Percentiles rank a stretch among this genome's conserved stretches.
Conservation (phyloP, 208 protist genomes). For the Crithidia thermophila region DNA sequence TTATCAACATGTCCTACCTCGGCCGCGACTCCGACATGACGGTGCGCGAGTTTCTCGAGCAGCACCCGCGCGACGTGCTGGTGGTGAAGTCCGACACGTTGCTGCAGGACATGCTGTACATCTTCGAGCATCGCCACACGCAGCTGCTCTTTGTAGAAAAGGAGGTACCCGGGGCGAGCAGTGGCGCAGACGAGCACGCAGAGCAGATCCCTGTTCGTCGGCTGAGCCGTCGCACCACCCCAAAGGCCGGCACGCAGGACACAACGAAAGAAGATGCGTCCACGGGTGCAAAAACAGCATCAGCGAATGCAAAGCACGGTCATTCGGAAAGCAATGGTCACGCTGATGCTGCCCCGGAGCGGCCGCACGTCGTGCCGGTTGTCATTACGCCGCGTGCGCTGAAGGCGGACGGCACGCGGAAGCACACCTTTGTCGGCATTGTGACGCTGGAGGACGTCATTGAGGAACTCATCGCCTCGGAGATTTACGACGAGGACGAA, state of each 20-base stretch:
- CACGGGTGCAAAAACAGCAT: too few relatives aligned
- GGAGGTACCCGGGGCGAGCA: not conserved
- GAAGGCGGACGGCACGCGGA: constrained; percentile 11
- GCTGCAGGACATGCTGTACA: constrained; percentile 56
- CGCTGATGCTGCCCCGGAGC: not conserved
- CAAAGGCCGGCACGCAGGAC: too few relatives aligned
- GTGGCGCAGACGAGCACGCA: not conserved
- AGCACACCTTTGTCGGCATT: constrained; percentile 41
- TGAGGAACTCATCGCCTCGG: constrained; percentile 63
- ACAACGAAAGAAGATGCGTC: too few relatives aligned
- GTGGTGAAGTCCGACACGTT: constrained; percentile 43
- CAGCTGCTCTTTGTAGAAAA: constrained; percentile 72
- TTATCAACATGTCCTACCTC: constrained; percentile 51
- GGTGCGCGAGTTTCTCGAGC: constrained; percentile 54
- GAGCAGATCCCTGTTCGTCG: too few relatives aligned
- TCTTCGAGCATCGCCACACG: constrained; percentile 56
- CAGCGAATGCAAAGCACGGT: too few relatives aligned
- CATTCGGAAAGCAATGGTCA: not conserved
- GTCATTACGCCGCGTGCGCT: constrained; percentile 27
- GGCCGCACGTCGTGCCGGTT: not conserved
- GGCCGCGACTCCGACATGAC: constrained; percentile 38
- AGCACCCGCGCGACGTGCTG: constrained; percentile 61
- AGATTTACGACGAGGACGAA: constrained; percentile 88
- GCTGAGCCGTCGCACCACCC: too few relatives aligned
- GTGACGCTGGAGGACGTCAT: constrained; percentile 86